Percentiles rank a stretch among this genome's conserved stretches.
phyloP scores from a whole-genome alignment of 176 grass and related monocot species.

The Phyllostachys edulis region DNA sequence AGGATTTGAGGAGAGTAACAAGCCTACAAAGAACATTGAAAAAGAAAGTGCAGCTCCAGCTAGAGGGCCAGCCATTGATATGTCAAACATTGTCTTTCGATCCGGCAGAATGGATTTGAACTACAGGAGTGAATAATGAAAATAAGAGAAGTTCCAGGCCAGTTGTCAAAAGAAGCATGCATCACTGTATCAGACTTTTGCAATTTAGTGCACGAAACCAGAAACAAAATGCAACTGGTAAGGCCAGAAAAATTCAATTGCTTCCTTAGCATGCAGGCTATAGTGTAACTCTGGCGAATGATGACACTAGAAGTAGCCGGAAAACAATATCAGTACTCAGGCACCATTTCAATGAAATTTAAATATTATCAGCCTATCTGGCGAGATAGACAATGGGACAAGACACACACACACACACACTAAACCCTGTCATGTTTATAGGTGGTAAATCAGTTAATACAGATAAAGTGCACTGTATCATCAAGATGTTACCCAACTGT shows the following conservation, averaged over 20 bases:
- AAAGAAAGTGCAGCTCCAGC: constrained; percentile 93
- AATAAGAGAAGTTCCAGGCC: constrained; percentile 31
- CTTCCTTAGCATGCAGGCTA: neutral
- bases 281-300: neutral
- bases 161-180: constrained; percentile 8
- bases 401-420: too few species aligned
- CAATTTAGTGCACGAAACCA: constrained; percentile 20
- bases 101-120: constrained; percentile 98
- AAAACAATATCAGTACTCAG: neutral
- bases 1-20: constrained; percentile 81
- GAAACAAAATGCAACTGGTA: neutral
- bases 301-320: neutral
- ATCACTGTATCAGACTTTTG: neutral
- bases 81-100: constrained; percentile 85
- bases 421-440: neutral
- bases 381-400: too few species aligned
- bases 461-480: neutral
- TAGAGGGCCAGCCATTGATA: constrained; percentile 85
- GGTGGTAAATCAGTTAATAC: neutral
- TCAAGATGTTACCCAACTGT: constrained; percentile 16
- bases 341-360: neutral
- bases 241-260: neutral
- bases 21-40: constrained; percentile 95
- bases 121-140: constrained; percentile 55
- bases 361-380: neutral